Conservation (phyloP, 495 filamentous ascomycete species). For the Thermothielavioides terrestris region DNA sequence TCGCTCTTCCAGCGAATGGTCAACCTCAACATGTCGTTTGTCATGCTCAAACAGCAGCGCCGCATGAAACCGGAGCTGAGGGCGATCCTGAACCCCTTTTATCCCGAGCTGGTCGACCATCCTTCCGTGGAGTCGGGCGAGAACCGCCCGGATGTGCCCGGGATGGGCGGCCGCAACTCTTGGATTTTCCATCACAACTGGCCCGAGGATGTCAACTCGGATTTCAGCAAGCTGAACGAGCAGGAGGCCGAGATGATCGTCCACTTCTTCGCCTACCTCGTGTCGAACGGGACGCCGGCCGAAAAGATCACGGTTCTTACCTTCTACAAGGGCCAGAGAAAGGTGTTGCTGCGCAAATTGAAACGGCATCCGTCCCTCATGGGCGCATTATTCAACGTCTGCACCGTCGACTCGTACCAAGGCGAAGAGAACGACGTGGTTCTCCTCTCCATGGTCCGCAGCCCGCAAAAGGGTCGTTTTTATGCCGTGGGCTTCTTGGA, state of each 20-base stretch:
- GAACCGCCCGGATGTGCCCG: slow-evolving; percentile 55
- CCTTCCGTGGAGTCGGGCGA: slow-evolving; percentile 42
- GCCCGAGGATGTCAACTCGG: slow-evolving; percentile 55
- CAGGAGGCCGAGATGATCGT: slow-evolving; percentile 73
- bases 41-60: slow-evolving; percentile 55
- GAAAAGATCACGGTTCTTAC: slow-evolving; percentile 75
- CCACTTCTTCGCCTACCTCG: slow-evolving; percentile 61
- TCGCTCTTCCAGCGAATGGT: slow-evolving; percentile 58
- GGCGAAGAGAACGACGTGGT: slow-evolving; percentile 90
- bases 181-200: slow-evolving; percentile 68
- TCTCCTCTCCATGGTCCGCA: slow-evolving; percentile 76
- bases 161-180: slow-evolving; percentile 64
- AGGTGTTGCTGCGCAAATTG: slow-evolving; percentile 48
- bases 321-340: slow-evolving; percentile 83
- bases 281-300: slow-evolving; percentile 51
- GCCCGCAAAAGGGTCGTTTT: slow-evolving; percentile 24
- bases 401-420: slow-evolving; percentile 88
- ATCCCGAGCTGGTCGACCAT: slow-evolving; percentile 63
- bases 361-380: slow-evolving; percentile 43
- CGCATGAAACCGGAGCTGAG: slow-evolving; percentile 67
- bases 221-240: slow-evolving; percentile 63
- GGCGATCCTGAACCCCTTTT: slow-evolving; percentile 51
- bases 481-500: slow-evolving; percentile 59
- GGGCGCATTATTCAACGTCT: slow-evolving; percentile 52
- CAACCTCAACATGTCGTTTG: slow-evolving; percentile 55